phyloP scores from a whole-genome alignment of 2,329 filamentous ascomycete genomes.

The Dothistroma pini region DNA sequence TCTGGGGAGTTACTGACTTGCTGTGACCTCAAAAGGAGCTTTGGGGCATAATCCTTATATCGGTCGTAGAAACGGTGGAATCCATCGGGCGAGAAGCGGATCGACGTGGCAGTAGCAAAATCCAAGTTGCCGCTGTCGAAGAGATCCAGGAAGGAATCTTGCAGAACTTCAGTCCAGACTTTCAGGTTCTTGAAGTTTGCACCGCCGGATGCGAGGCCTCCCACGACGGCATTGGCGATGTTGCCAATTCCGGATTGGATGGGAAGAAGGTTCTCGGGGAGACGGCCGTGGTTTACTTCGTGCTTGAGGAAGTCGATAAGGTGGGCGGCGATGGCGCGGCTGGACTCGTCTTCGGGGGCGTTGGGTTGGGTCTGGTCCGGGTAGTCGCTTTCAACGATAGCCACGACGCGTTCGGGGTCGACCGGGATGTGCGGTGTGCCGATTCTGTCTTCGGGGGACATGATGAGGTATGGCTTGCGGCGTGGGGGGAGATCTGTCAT shows the following conservation, averaged over 20 bases:
- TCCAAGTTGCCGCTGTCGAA: constrained; percentile 85
- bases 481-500: constrained; percentile 79
- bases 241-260: constrained; percentile 89
- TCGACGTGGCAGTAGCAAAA: constrained; percentile 85
- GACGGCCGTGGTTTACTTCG: constrained; percentile 72
- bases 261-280: constrained; percentile 72
- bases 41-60: constrained; percentile 75
- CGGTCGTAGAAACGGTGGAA: constrained; percentile 88
- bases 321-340: constrained; percentile 69
- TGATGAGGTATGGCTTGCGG: constrained; percentile 77
- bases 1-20: constrained; percentile 85
- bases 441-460: constrained; percentile 80
- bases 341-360: constrained; percentile 68
- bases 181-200: constrained; percentile 84
- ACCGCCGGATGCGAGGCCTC: constrained; percentile 67
- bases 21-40: constrained; percentile 82
- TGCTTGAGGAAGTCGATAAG: constrained; percentile 84
- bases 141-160: constrained; percentile 89
- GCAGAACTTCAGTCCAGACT: constrained; percentile 91
- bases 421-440: constrained; percentile 78
- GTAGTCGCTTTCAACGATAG: constrained; percentile 80
- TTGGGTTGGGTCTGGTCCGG: constrained; percentile 74
- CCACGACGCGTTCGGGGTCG: constrained; percentile 79
- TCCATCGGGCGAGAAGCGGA: constrained; percentile 85
- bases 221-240: constrained; percentile 88